Percentiles rank a stretch among this genome's conserved stretches.
These are phyloP conservation scores for Aspergillus sp. DNA, from an alignment of 2,329 filamentous ascomycete genomes.

Conservation along the genomic window DNA sequence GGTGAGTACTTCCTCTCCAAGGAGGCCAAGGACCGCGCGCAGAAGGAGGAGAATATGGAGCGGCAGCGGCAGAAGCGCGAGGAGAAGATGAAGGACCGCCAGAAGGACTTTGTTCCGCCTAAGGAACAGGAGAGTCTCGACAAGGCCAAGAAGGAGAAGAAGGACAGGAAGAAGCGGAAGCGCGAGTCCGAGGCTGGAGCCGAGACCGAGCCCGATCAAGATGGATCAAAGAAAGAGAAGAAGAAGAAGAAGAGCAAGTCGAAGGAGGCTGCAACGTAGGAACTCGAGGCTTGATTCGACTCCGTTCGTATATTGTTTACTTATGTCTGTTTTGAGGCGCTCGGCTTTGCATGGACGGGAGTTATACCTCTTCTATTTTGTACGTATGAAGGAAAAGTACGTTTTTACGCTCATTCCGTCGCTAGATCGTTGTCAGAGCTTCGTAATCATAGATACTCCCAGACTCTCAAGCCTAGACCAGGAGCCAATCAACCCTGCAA, in stretches of 20 bases:
- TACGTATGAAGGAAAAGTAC: too few relatives aligned
- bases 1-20: constrained; percentile 95
- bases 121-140: constrained; percentile 56
- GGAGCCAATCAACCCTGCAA: constrained; percentile 41
- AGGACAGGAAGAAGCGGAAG: constrained; percentile 36
- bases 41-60: constrained; percentile 69
- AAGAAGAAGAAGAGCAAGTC: constrained; percentile 36
- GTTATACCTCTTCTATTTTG: too few relatives aligned
- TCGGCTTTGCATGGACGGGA: constrained; percentile 31
- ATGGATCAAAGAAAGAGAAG: constrained; percentile 56
- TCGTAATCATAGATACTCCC: too few relatives aligned
- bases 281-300: too few relatives aligned
- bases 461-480: too few relatives aligned
- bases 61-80: constrained; percentile 80
- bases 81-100: constrained; percentile 75
- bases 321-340: too few relatives aligned
- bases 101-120: constrained; percentile 79
- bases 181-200: constrained; percentile 25
- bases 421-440: too few relatives aligned
- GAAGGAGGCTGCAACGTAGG: constrained; percentile 16
- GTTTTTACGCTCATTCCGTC: too few relatives aligned
- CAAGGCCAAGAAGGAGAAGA: constrained; percentile 38
- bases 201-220: constrained; percentile 22
- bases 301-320: too few relatives aligned
- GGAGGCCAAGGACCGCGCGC: constrained; percentile 78